phyloP scores from a whole-genome alignment of 768 basidiomycete species.

The Kwoniella shandongensis region DNA sequence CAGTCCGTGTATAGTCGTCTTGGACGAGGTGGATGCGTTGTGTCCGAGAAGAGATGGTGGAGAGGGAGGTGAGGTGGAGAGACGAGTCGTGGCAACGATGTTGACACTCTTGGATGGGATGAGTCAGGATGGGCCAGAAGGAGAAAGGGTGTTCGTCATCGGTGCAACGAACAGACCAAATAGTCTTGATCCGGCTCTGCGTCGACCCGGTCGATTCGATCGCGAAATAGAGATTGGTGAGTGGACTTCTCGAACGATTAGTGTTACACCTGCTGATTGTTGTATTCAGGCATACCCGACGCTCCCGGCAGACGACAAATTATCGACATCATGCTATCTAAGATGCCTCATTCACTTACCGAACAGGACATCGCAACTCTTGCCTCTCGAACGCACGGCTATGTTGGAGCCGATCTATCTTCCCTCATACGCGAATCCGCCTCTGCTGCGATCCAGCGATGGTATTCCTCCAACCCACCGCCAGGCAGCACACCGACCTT shows the following conservation, averaged over 20 bases:
- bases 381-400: slow-evolving; percentile 79
- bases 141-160: slow-evolving; percentile 77
- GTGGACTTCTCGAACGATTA: slow-evolving; percentile 20
- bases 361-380: slow-evolving; percentile 64
- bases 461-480: slow-evolving; percentile 55
- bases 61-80: slow-evolving; percentile 91
- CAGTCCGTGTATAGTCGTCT: slow-evolving; percentile 86
- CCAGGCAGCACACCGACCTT: slow-evolving; percentile 48
- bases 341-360: slow-evolving; percentile 73
- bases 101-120: slow-evolving; percentile 90
- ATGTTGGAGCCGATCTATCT: slow-evolving; percentile 92
- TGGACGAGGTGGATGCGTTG: slow-evolving; percentile 94
- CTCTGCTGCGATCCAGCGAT: slow-evolving; percentile 83
- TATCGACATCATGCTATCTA: slow-evolving; percentile 75
- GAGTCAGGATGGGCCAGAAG: slow-evolving; percentile 58
- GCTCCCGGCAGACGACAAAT: slow-evolving; percentile 80
- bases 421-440: slow-evolving; percentile 92
- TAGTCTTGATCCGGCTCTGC: slow-evolving; percentile 98
- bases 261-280: neutral
- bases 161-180: slow-evolving; percentile 87
- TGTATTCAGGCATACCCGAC: slow-evolving; percentile 74
- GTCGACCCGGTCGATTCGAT: slow-evolving; percentile 98
- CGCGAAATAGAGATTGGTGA: slow-evolving; percentile 92
- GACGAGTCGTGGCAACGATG: slow-evolving; percentile 90
- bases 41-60: slow-evolving; percentile 87